phyloP scores from a whole-genome alignment of 768 basidiomycete genomes.

The Strobilomyces confusus region DNA sequence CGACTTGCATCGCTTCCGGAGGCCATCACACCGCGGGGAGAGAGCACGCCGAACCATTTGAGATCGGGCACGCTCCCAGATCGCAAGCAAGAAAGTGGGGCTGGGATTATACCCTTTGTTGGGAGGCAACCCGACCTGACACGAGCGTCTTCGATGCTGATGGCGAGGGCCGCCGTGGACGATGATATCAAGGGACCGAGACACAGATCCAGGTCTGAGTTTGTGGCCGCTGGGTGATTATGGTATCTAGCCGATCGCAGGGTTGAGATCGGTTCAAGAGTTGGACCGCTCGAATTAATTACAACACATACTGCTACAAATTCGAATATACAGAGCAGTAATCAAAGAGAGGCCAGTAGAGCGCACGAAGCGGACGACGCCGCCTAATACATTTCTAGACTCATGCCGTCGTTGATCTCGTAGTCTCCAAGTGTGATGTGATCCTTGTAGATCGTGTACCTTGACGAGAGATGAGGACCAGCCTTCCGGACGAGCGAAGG shows the following conservation, averaged over 20 bases:
- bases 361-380: neutral
- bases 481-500: neutral
- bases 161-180: conserved; percentile 8
- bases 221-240: conserved; percentile 6
- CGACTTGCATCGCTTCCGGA: conserved; percentile 17
- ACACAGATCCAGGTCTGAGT: conserved; percentile 20
- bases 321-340: conserved; percentile 8
- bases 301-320: conserved; percentile 12
- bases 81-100: conserved; percentile 40
- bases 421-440: conserved; percentile 92
- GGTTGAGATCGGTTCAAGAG: neutral
- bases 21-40: conserved; percentile 13
- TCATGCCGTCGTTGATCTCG: conserved; percentile 92
- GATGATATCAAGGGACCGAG: neutral
- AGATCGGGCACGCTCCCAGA: conserved; percentile 35
- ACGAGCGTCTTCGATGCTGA: conserved; percentile 15
- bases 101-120: conserved; percentile 24
- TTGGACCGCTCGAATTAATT: conserved; percentile 4
- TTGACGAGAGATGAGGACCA: conserved; percentile 26
- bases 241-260: neutral
- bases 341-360: neutral
- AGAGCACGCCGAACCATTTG: conserved; percentile 22
- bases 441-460: conserved; percentile 96
- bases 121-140: conserved; percentile 19
- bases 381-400: conserved; percentile 81